phyloP scores from a whole-genome alignment of 331 rosid genomes.

The Acacia pycnantha region DNA sequence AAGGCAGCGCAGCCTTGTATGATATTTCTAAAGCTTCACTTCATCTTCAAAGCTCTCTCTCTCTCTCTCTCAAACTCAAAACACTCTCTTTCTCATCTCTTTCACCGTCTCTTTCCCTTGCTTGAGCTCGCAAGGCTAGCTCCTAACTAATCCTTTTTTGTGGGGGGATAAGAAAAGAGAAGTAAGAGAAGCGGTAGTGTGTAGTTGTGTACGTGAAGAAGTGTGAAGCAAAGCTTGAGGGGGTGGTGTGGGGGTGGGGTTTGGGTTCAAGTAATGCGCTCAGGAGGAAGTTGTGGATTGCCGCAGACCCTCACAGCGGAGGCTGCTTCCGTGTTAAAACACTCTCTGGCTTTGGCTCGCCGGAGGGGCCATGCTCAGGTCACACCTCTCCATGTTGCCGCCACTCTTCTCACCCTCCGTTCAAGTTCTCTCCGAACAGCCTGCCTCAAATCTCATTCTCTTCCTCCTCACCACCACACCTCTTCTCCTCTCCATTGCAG shows the following conservation, averaged over 20 bases:
- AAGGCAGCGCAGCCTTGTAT: slow-evolving; percentile 43
- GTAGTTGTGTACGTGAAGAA: background rate
- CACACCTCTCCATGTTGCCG: slow-evolving; percentile 92
- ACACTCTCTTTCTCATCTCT: slow-evolving; percentile 2
- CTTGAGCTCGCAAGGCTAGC: background rate
- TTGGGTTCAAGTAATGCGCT: slow-evolving; percentile 75
- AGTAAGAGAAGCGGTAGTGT: background rate
- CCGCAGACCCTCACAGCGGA: slow-evolving; percentile 98
- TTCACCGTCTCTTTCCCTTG: background rate
- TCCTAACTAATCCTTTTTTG: background rate
- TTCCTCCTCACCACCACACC: background rate
- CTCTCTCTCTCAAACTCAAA: background rate
- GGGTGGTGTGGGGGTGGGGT: slow-evolving; percentile 50
- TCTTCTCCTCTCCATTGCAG: slow-evolving; percentile 71
- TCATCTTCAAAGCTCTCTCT: background rate
- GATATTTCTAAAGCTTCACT: slow-evolving; percentile 48
- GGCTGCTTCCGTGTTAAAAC: slow-evolving; percentile 93
- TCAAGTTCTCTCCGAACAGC: slow-evolving; percentile 60
- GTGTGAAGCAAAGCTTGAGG: background rate
- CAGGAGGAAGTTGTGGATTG: slow-evolving; percentile 74
- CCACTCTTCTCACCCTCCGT: slow-evolving; percentile 67
- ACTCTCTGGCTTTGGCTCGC: slow-evolving; percentile 69
- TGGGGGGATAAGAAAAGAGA: slow-evolving; percentile 4
- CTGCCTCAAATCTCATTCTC: slow-evolving; percentile 58
- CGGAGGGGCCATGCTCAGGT: slow-evolving; percentile 91